Conservation (phyloP, 2,329 filamentous ascomycete genomes). For the Daldinia sp. region DNA sequence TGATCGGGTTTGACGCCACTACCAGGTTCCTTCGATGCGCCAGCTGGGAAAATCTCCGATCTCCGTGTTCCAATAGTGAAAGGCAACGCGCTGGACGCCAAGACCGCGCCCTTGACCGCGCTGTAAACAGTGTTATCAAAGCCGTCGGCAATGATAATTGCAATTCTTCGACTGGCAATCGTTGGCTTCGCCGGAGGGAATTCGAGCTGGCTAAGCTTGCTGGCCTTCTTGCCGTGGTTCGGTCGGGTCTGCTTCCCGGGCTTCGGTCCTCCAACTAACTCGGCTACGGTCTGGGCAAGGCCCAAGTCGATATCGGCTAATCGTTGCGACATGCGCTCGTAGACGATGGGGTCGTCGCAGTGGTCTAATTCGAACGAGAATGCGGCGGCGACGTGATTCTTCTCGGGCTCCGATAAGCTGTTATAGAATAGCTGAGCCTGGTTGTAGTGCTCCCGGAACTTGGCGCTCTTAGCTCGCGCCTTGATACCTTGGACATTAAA, state of each 20-base stretch:
- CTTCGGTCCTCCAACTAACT: constrained; percentile 71
- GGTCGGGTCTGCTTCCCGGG: constrained; percentile 60
- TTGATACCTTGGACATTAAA: constrained; percentile 75
- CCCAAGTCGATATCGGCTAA: constrained; percentile 76
- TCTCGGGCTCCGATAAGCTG: constrained; percentile 73
- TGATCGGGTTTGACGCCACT: constrained; percentile 74
- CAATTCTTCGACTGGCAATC: constrained; percentile 75
- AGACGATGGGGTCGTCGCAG: constrained; percentile 81
- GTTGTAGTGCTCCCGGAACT: constrained; percentile 80
- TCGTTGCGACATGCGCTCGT: constrained; percentile 72
- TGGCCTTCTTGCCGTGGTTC: constrained; percentile 75
- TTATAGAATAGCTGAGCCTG: constrained; percentile 88
- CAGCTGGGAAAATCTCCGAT: constrained; percentile 69
- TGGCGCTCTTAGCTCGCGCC: constrained; percentile 70
- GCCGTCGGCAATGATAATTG: constrained; percentile 80
- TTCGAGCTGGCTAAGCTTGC: constrained; percentile 73
- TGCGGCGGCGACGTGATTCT: constrained; percentile 66
- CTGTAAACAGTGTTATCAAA: constrained; percentile 73
- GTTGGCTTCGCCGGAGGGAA: constrained; percentile 69
- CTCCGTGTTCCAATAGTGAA: constrained; percentile 77
- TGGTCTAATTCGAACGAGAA: constrained; percentile 79
- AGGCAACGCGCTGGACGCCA: constrained; percentile 69
- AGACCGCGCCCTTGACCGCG: constrained; percentile 69
- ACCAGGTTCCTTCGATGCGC: constrained; percentile 59
- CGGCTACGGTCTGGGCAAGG: constrained; percentile 73